phyloP scores from a whole-genome alignment of 2,329 filamentous ascomycete species.

The Blumeriella jaapii region DNA sequence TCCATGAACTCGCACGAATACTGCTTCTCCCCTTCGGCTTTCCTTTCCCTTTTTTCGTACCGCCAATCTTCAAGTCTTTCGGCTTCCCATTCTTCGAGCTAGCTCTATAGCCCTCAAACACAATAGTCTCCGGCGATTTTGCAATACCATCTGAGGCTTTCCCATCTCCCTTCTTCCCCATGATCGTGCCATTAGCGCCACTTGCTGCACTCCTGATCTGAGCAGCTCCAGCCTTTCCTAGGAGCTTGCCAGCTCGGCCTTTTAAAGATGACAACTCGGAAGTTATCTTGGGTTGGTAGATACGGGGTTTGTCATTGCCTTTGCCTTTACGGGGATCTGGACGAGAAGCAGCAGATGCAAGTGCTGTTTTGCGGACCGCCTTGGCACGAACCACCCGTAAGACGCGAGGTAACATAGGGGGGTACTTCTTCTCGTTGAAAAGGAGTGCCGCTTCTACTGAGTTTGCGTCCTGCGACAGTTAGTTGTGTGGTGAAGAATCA shows the following conservation, averaged over 20 bases:
- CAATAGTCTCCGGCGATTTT: conserved; percentile 54
- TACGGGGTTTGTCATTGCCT: conserved; percentile 22
- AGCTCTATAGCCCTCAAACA: conserved; percentile 75
- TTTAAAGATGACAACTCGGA: conserved; percentile 58
- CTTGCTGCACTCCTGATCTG: conserved; percentile 21
- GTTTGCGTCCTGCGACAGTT: conserved; percentile 53
- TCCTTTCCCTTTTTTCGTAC: conserved; percentile 40
- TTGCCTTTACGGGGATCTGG: conserved; percentile 28
- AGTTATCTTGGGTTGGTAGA: conserved; percentile 59
- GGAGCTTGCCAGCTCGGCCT: conserved; percentile 62
- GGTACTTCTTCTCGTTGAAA: conserved; percentile 82
- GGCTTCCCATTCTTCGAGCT: conserved; percentile 53
- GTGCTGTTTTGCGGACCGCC: conserved; percentile 30
- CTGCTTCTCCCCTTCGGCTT: conserved; percentile 30
- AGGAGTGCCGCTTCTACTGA: conserved; percentile 84
- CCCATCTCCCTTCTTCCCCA: conserved; percentile 14
- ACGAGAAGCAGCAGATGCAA: conserved; percentile 15
- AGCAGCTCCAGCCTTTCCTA: conserved; percentile 57
- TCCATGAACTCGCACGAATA: conserved; percentile 28
- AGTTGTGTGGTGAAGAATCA: conserved; percentile 7
- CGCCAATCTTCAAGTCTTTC: conserved; percentile 47
- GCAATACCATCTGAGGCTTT: conserved; percentile 26
- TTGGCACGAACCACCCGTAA: conserved; percentile 73
- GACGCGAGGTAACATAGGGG: conserved; percentile 81
- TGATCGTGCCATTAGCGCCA: conserved; percentile 20